Conservation (phyloP, 2,329 filamentous ascomycete genomes). For the Ophiocordyceps unilateralis region DNA sequence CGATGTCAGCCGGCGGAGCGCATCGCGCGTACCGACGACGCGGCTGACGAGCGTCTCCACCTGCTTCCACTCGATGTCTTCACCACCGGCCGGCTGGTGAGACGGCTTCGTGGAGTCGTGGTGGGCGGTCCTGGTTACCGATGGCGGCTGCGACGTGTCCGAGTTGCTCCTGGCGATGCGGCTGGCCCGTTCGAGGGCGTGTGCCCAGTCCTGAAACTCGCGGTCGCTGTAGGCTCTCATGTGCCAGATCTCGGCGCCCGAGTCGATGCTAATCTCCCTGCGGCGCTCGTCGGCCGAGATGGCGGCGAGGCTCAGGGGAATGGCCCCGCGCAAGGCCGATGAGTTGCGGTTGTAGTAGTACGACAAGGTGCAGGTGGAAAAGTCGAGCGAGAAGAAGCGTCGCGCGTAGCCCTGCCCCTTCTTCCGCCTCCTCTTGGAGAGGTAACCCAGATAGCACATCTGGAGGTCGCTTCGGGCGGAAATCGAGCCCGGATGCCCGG, state of each 20-base stretch:
- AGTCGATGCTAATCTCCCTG: conserved; percentile 90
- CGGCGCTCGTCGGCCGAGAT: conserved; percentile 78
- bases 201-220: conserved; percentile 79
- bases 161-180: conserved; percentile 37
- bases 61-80: conserved; percentile 73
- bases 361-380: conserved; percentile 80
- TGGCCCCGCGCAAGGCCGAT: conserved; percentile 77
- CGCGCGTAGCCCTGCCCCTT: conserved; percentile 85
- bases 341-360: conserved; percentile 95
- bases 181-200: conserved; percentile 69
- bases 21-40: conserved; percentile 75
- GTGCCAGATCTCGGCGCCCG: conserved; percentile 94
- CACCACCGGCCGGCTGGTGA: conserved; percentile 26
- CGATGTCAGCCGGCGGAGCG: conserved; percentile 68
- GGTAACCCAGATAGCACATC: conserved; percentile 63
- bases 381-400: conserved; percentile 91
- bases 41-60: conserved; percentile 75
- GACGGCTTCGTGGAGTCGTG: conserved; percentile 10
- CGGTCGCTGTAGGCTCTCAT: conserved; percentile 64
- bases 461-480: conserved; percentile 33
- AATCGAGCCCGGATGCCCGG: conserved; percentile 27
- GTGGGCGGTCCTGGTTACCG: conserved; percentile 10
- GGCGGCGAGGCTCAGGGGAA: conserved; percentile 79
- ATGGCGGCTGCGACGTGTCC: conserved; percentile 18
- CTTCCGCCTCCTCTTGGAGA: conserved; percentile 85